Base-by-base conservation (phyloP, 2,329 filamentous ascomycete species). In the Harringtonia aguacate region DNA sequence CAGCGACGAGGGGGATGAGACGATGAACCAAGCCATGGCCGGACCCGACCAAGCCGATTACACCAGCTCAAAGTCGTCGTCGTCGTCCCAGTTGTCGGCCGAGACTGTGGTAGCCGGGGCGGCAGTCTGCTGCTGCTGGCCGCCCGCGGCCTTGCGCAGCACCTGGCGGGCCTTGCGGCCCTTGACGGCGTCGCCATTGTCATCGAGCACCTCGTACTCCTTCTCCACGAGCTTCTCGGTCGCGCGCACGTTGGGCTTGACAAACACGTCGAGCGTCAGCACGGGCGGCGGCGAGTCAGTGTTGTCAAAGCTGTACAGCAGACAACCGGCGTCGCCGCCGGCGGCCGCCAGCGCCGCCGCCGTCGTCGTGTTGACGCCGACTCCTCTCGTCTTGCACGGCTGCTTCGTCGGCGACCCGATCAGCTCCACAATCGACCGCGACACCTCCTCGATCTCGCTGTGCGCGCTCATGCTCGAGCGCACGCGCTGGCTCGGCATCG, bases 191-290 rank as follows among this genome's bases (percentile, higher is more conserved):
- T 70, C 61, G 18, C 68, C 68, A 36, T 69, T 66, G 49, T 50
- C 58, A 49, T 70, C 67, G 14, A 71, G 50, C 24, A 71, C 62
- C 55, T 69, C 67, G 50, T 70, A 71, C 55, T 71, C 68, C 51
- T 65, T 64, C 57, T 68, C 64, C 35, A 70, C 61, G 41, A 69
- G 55, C 50, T 61, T 63, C 54, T 70, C 67, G 28, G 64, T 70
- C 40, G 62, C 65, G 3, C 58, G 54, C 50, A 43, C 58, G 45
- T 55, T 61, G 53, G 46, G 55, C 55, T 60, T 62, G 53, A 61
- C 53, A 35, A 61, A 60, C 35, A 52, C 50, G 43, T 58, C 60
- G 2, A 71, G 62, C 10, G 65, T 60, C 41, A 69, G 48, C 3
- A 64, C 58, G 44, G 55, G 55, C 36, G 60, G 60, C 0, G 67